Evolutionary conservation across 192 early-diverging fungal species (phyloP).

Genomic region (Funneliformis mosseae): DNA sequence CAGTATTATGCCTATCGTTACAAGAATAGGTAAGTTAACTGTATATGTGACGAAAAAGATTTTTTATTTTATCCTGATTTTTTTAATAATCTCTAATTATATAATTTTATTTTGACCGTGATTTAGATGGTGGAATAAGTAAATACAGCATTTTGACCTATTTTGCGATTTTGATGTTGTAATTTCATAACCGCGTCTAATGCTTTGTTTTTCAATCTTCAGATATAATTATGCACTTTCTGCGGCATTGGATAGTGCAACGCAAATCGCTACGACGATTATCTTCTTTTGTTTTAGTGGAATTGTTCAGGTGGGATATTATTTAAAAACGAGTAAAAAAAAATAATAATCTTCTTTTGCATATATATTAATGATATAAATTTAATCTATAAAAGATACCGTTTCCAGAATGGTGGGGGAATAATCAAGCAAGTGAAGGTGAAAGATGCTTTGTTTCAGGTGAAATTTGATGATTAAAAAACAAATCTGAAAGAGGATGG

Average conservation of each 20-base stretch:
- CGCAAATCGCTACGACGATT: constrained; percentile 45
- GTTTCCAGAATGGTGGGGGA: constrained; percentile 26
- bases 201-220: not conserved
- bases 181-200: not conserved
- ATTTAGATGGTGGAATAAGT: not conserved
- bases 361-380: not conserved
- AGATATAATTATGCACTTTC: constrained; percentile 70
- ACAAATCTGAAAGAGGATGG: too few relatives aligned
- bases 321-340: too few relatives aligned
- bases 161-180: not conserved
- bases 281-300: constrained; percentile 58
- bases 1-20: constrained; percentile 22
- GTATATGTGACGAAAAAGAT: not conserved
- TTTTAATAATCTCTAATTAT: not conserved
- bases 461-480: not conserved
- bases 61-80: too few relatives aligned
- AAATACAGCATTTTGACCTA: not conserved
- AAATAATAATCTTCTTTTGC: not conserved
- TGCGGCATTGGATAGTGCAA: constrained; percentile 65
- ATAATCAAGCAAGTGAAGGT: not conserved
- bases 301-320: constrained; percentile 33
- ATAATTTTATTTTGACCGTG: too few relatives aligned
- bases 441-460: constrained; percentile 9
- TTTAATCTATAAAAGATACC: not conserved
- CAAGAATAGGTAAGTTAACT: not conserved